A percentile compares a stretch with the other conserved stretches of the same genome.
These are phyloP conservation scores for Ruellia speciosa DNA, from an alignment of 305 asterid genomes.

Conservation along the genomic window DNA sequence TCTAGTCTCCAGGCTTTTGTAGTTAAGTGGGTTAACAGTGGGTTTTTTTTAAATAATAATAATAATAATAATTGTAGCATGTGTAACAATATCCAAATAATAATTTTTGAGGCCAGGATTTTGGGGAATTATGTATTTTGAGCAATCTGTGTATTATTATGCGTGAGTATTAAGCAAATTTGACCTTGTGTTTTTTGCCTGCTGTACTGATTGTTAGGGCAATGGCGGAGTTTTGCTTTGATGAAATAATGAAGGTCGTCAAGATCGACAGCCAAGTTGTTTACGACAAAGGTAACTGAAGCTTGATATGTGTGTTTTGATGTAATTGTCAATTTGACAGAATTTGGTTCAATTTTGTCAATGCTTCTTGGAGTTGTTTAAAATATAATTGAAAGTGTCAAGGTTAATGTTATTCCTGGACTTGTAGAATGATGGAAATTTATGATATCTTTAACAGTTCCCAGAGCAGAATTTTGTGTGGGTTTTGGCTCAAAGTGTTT, in stretches of 20 bases:
- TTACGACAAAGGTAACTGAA: constrained; percentile 39
- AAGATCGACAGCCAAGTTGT: constrained; percentile 23
- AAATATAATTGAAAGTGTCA: no score
- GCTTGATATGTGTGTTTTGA: neutral
- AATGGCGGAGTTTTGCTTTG: constrained; percentile 37
- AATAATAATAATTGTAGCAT: no score
- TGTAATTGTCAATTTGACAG: neutral
- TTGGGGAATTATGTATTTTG: no score
- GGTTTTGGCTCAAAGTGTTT: constrained; percentile 1
- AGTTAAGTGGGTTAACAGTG: no score
- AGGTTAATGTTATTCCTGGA: no score
- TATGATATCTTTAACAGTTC: neutral
- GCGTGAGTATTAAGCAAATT: no score
- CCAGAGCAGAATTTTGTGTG: neutral
- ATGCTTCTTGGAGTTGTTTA: neutral
- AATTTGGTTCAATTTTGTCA: neutral
- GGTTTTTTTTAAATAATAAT: no score
- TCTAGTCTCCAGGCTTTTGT: no score
- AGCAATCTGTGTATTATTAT: no score
- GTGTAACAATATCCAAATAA: no score
- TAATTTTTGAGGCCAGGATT: no score
- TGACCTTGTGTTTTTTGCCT: neutral
- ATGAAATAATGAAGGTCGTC: constrained; percentile 36
- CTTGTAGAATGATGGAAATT: neutral
- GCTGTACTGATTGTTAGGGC: neutral